Evolutionary conservation across 257 asterid species (phyloP).

Genomic region (Hygrophila difformis): DNA sequence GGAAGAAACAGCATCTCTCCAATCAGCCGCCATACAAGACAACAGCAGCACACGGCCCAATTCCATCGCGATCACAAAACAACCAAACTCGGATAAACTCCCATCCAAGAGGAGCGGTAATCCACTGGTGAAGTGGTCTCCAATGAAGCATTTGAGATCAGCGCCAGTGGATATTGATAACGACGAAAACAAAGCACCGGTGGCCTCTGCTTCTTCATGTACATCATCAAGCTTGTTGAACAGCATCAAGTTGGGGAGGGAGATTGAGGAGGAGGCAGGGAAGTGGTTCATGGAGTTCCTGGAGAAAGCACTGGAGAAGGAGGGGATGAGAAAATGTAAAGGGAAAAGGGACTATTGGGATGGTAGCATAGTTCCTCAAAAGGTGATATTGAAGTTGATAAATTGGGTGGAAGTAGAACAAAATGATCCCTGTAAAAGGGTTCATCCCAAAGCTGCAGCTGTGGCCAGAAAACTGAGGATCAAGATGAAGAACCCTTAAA

Average conservation of each 20-base stretch:
- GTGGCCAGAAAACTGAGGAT: constrained; percentile 80
- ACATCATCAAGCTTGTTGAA: constrained; percentile 33
- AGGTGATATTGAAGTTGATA: constrained; percentile 72
- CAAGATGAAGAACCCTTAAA: constrained; percentile 82
- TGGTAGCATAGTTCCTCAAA: constrained; percentile 52
- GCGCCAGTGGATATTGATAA: constrained; percentile 40
- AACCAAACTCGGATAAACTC: neutral
- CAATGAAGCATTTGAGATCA: constrained; percentile 67
- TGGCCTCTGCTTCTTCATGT: constrained; percentile 23
- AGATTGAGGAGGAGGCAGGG: constrained; percentile 71
- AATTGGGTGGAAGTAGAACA: constrained; percentile 96
- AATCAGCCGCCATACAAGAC: constrained; percentile 6
- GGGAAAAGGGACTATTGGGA: constrained; percentile 29
- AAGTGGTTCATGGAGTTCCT: constrained; percentile 89
- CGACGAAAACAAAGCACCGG: constrained; percentile 57
- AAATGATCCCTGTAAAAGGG: constrained; percentile 64
- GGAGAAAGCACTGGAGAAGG: constrained; percentile 71
- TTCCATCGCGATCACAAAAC: too few relatives aligned
- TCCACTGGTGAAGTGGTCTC: too few relatives aligned
- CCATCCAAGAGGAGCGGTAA: constrained; percentile 46
- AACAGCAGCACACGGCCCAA: too few relatives aligned
- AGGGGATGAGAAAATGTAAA: constrained; percentile 50
- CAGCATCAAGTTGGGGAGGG: constrained; percentile 71
- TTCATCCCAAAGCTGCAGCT: constrained; percentile 71
- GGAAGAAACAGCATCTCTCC: constrained; percentile 3